phyloP scores from a whole-genome alignment of 768 basidiomycete species.

The Cyathus striatus region DNA sequence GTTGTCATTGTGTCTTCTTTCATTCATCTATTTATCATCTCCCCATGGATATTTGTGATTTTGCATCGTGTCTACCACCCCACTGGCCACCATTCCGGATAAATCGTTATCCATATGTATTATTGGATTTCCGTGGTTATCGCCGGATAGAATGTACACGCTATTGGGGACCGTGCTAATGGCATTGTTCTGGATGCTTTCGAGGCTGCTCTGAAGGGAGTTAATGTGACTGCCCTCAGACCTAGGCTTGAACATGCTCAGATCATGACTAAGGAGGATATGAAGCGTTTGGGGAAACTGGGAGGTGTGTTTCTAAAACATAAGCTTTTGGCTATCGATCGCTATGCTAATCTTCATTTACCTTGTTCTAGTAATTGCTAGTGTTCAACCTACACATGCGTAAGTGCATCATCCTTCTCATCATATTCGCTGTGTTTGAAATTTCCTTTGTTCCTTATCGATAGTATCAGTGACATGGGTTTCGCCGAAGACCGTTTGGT shows the following conservation, averaged over 20 bases:
- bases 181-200: constrained; percentile 80
- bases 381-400: constrained; percentile 88
- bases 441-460: constrained; percentile 4
- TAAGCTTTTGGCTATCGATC: constrained; percentile 5
- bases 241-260: constrained; percentile 91
- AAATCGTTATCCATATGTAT: too few relatives aligned
- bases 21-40: too few relatives aligned
- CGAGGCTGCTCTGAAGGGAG: constrained; percentile 57
- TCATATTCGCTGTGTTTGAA: background rate
- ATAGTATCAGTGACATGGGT: constrained; percentile 82
- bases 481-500: constrained; percentile 83
- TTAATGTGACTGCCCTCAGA: constrained; percentile 59
- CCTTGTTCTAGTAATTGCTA: constrained; percentile 66
- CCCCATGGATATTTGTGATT: too few relatives aligned
- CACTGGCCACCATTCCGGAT: too few relatives aligned
- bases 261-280: constrained; percentile 72
- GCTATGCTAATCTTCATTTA: constrained; percentile 15
- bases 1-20: background rate
- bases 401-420: constrained; percentile 30
- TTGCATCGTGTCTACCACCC: too few relatives aligned
- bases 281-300: constrained; percentile 69
- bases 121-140: background rate
- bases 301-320: constrained; percentile 49
- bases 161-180: constrained; percentile 87
- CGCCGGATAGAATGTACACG: constrained; percentile 83